These are phyloP conservation scores for Musa balbisiana DNA, from an alignment of 202 grass and related monocot genomes.

Conservation along the genomic window DNA sequence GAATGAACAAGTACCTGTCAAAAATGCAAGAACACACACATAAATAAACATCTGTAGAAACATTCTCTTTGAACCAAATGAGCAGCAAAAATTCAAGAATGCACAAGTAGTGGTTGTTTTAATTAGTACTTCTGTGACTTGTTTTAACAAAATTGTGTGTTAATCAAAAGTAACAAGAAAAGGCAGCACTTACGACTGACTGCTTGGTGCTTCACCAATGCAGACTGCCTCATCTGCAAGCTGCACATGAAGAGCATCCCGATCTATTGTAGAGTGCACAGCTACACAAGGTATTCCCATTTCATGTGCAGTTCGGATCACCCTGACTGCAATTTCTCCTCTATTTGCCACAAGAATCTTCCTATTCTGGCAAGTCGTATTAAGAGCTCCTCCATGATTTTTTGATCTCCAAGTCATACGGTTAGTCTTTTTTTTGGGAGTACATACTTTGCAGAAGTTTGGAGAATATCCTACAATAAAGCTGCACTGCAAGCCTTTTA, in stretches of 20 bases:
- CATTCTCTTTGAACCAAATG: background rate
- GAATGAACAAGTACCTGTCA: conserved; percentile 34
- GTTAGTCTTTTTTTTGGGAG: conserved; percentile 6
- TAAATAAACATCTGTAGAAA: background rate
- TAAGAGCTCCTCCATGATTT: conserved; percentile 18
- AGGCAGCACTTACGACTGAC: conserved; percentile 33
- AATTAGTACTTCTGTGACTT: background rate
- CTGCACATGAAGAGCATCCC: conserved; percentile 35
- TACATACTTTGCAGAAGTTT: conserved; percentile 25
- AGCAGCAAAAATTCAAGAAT: background rate
- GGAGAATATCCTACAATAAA: conserved; percentile 24
- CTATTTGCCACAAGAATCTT: conserved; percentile 42
- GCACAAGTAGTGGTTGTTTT: background rate
- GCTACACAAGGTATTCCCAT: conserved; percentile 43
- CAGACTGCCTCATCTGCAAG: conserved; percentile 42
- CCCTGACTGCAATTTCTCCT: conserved; percentile 40
- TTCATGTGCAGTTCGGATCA: conserved; percentile 42
- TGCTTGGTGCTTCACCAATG: conserved; percentile 48
- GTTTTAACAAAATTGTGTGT: background rate
- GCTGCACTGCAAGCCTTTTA: conserved; percentile 31
- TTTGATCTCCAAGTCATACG: conserved; percentile 12
- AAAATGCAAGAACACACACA: background rate
- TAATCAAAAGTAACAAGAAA: background rate
- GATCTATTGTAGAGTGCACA: conserved; percentile 41
- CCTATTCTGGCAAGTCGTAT: conserved; percentile 9